Evolutionary conservation across 2,329 filamentous ascomycete species (phyloP).

Genomic region (Pleurostoma richardsiae): DNA sequence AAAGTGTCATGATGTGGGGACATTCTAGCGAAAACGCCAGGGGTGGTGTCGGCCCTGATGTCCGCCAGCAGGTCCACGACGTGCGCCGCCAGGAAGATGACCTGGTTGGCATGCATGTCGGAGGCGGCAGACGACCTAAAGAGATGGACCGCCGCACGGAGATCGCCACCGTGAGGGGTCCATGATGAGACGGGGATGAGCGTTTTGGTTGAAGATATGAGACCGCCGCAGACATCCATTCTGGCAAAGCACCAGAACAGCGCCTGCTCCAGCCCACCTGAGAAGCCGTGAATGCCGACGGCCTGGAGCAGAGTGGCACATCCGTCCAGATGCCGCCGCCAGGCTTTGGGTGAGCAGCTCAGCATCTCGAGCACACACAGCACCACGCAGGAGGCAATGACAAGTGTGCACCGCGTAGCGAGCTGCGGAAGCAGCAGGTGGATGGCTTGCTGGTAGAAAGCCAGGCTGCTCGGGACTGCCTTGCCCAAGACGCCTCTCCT

Average conservation of each 20-base stretch:
- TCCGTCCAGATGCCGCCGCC: slow-evolving; percentile 51
- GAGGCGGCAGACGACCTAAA: slow-evolving; percentile 29
- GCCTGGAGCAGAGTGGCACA: slow-evolving; percentile 48
- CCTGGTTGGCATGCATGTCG: slow-evolving; percentile 56
- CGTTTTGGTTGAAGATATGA: slow-evolving; percentile 45
- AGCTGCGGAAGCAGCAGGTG: slow-evolving; percentile 33
- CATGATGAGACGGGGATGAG: slow-evolving; percentile 42
- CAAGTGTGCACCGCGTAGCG: slow-evolving; percentile 34
- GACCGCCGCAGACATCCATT: slow-evolving; percentile 49
- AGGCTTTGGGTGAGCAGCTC: slow-evolving; percentile 41
- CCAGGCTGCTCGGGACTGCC: slow-evolving; percentile 42
- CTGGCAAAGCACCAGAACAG: slow-evolving; percentile 51
- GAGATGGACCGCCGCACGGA: slow-evolving; percentile 24
- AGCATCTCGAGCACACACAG: slow-evolving; percentile 43
- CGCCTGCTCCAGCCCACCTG: slow-evolving; percentile 41
- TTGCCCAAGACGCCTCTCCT: slow-evolving; percentile 23
- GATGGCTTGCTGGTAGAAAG: slow-evolving; percentile 48
- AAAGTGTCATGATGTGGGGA: slow-evolving; percentile 17
- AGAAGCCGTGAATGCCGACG: slow-evolving; percentile 45
- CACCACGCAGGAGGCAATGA: slow-evolving; percentile 40
- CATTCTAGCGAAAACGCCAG: not conserved
- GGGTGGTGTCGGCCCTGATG: slow-evolving; percentile 33
- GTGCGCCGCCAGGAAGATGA: slow-evolving; percentile 50
- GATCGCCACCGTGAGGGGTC: slow-evolving; percentile 31
- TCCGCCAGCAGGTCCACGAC: slow-evolving; percentile 45